These are phyloP conservation scores for Elsinoe arachidis DNA, from an alignment of 2,329 filamentous ascomycete genomes.

Conservation along the genomic window DNA sequence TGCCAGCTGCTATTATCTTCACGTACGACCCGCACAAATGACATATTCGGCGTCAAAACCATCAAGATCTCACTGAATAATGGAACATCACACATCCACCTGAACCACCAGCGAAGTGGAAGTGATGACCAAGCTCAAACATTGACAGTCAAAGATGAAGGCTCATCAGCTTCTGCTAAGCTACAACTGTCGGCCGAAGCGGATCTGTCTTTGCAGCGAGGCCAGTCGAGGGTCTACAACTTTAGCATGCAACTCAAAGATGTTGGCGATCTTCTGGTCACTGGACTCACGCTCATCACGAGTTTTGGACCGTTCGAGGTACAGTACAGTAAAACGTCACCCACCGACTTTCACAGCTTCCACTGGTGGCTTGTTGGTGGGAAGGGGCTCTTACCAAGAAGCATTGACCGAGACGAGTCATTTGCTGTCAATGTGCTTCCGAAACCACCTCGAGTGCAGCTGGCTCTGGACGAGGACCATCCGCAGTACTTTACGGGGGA, in stretches of 20 bases:
- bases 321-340: conserved; percentile 17
- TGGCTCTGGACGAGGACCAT: conserved; percentile 54
- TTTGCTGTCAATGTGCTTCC: conserved; percentile 65
- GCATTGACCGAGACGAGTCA: conserved; percentile 39
- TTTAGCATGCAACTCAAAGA: background rate
- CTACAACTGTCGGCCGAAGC: background rate
- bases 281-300: background rate
- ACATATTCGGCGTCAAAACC: background rate
- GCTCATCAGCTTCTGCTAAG: background rate
- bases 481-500: conserved; percentile 83
- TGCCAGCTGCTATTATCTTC: conserved; percentile 13
- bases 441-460: conserved; percentile 83
- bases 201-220: background rate
- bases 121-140: background rate
- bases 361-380: conserved; percentile 23
- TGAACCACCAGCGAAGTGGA: background rate
- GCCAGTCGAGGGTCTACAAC: background rate
- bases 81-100: conserved; percentile 12
- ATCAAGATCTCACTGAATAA: conserved; percentile 7
- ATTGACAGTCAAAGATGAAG: conserved; percentile 10
- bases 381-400: conserved; percentile 29
- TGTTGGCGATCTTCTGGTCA: conserved; percentile 5
- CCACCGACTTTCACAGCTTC: conserved; percentile 16
- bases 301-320: conserved; percentile 12
- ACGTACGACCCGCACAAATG: background rate